Evolutionary conservation across 805 yeast species (phyloP).

Genomic region (Starmera quercuum): DNA sequence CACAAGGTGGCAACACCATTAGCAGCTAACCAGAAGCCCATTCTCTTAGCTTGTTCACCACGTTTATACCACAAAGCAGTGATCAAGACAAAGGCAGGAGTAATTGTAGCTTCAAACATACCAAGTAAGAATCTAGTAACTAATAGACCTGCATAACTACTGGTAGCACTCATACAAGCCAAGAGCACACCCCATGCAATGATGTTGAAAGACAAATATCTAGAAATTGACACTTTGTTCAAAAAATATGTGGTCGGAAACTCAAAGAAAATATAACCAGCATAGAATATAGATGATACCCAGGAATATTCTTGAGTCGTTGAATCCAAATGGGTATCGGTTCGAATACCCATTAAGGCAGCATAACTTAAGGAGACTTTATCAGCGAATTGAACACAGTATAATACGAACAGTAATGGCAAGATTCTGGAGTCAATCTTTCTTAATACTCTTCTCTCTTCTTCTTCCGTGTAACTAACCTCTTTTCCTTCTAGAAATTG

Average conservation of each 20-base stretch:
- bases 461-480: neutral
- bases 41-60: conserved; percentile 26
- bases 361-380: conserved; percentile 30
- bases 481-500: neutral
- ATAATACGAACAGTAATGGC: conserved; percentile 27
- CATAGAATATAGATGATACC: conserved; percentile 28
- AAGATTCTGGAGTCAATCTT: conserved; percentile 28
- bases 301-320: conserved; percentile 26
- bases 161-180: conserved; percentile 25
- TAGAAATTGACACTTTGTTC: conserved; percentile 29
- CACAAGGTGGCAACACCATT: conserved; percentile 37
- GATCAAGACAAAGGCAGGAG: conserved; percentile 26
- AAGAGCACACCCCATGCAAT: conserved; percentile 29
- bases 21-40: conserved; percentile 33
- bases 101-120: neutral
- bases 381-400: conserved; percentile 30
- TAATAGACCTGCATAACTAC: neutral
- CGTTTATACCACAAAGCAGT: conserved; percentile 43
- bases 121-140: neutral
- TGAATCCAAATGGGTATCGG: conserved; percentile 29
- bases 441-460: conserved; percentile 19
- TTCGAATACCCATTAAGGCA: conserved; percentile 29
- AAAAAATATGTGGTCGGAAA: conserved; percentile 25
- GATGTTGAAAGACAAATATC: conserved; percentile 23
- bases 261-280: conserved; percentile 26